Conservation (phyloP, 1,139 yeast genomes). For the Arxiozyma telluris region DNA sequence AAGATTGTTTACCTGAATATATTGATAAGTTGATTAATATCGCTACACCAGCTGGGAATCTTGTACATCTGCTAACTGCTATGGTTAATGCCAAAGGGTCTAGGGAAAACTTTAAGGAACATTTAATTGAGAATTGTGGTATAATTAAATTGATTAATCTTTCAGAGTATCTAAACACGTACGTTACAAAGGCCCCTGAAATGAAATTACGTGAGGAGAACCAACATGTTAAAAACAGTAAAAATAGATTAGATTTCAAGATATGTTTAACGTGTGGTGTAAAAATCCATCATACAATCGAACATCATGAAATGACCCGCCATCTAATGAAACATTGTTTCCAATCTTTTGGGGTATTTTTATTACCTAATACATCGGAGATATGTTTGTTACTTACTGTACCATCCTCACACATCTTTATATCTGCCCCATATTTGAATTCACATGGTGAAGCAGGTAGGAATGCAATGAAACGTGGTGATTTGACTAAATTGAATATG, state of each 20-base stretch:
- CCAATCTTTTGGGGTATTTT: constrained; percentile 36
- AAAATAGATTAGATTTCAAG: constrained; percentile 33
- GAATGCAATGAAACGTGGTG: constrained; percentile 44
- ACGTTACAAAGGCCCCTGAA: constrained; percentile 44
- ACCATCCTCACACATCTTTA: constrained; percentile 32
- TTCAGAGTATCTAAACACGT: constrained; percentile 59
- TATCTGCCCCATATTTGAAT: constrained; percentile 61
- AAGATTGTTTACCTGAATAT: constrained; percentile 6
- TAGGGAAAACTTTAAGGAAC: not conserved
- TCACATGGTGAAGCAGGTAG: constrained; percentile 64
- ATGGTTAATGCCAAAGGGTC: not conserved
- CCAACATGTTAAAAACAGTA: constrained; percentile 18
- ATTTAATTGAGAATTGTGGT: constrained; percentile 52
- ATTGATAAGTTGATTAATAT: constrained; percentile 11
- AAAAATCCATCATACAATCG: constrained; percentile 31
- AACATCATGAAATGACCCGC: constrained; percentile 32
- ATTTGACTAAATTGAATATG: constrained; percentile 42
- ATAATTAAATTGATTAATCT: constrained; percentile 51
- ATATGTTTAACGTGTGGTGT: constrained; percentile 37
- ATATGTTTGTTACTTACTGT: constrained; percentile 34
- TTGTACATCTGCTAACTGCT: constrained; percentile 11
- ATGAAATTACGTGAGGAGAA: constrained; percentile 25
- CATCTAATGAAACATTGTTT: constrained; percentile 27
- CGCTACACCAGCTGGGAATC: constrained; percentile 11
- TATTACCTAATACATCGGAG: constrained; percentile 36